Base-by-base conservation (phyloP, 345 rosid genomes). In the thale cress (Arabidopsis thaliana) region DNA sequence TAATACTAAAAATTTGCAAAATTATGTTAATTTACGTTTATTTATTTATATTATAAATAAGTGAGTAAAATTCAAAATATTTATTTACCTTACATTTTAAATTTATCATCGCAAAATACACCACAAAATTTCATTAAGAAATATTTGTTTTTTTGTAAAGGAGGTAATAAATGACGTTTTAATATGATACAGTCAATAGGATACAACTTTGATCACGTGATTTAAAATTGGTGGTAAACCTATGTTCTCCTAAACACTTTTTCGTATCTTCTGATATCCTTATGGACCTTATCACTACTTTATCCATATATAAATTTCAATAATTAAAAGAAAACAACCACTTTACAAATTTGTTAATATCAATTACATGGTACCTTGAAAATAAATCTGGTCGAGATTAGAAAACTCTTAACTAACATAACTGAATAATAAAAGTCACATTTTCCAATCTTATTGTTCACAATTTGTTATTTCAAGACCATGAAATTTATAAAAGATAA, bases 121-220 rank as follows among this genome's bases (percentile, higher is more conserved):
- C 6, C 36, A 33, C 36, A 33, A 33, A 5, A 33, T 28, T 33
- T 33, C 6, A 33, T 33, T 33, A 33, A 33, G 41, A 37, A 25
- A 52, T 34, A 37, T 8, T 28, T 16, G 20, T 28, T 28, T 28
- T 28, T 28, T 53, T 0, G 0, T 8, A 56, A 56, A 56, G 60
- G 40, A 12, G 12, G 8, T 3, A 1, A 32, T 13, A 56, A 14
- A 32, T 14, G 32, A 32, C 40, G 14, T 56, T 58, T 58, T 4
- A 36, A 58, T 34, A 59, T 37, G 67, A 62, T 13, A 62, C 51
- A 14, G 67, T 62, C 51, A 42, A 62, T 62, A 42, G 13, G 67
- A 42, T 8, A 25, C 5, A 42, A 62, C 67, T 42, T 42, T 62
- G 38, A 42, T 62, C 67, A 62, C 67, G 67, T 62, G 67, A 62